Evolutionary conservation across 805 yeast genomes (phyloP), one percentile per base, ranked within the genome.

Genomic region (Candida methanosorbosa): DNA sequence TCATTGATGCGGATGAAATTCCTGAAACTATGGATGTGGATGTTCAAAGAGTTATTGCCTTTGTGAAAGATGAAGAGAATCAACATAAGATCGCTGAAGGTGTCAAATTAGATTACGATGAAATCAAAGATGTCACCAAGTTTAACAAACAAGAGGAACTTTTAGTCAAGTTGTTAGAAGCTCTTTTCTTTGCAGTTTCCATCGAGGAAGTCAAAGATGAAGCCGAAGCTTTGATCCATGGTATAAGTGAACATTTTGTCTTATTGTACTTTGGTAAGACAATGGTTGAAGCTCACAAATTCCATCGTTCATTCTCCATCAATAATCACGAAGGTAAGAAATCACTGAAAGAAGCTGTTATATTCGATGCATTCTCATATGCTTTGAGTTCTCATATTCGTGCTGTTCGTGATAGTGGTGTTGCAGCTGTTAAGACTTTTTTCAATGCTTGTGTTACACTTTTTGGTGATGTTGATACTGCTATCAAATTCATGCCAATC

Each of bases 241-340:
- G 83, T 33, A 54, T 90, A 7, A 72, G 90, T 19, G 80, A 77
- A 36, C 97, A 92, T 53, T 78, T 83, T 41, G 78, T 87, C 9
- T 61, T 92, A 38, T 61, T 86, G 8, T 84, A 87, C 43, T 68
- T 88, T 30, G 83, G 87, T 14, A 78, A 79, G 27, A 78, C 84
- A 1, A 68, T 86, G 30, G 61, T 76, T 14, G 84, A 81, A 33
- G 78, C 79, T 42, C 61, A 82, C 35, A 78, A 77, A 57, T 68
- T 75, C 51, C 73, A 75, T 45, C 64, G 88, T 19, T 69, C 78
- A 11, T 90, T 90, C 51, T 72, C 79, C 9, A 78, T 87, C 18
- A 72, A 74, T 36, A 86, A 85, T 41, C 75, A 81, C 38, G 95
- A 87, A 57, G 96, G 96, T 0, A 65, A 67, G 26, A 75, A 78